Base-by-base conservation (phyloP, 306 rosid genomes). In the Coriaria nepalensis region DNA sequence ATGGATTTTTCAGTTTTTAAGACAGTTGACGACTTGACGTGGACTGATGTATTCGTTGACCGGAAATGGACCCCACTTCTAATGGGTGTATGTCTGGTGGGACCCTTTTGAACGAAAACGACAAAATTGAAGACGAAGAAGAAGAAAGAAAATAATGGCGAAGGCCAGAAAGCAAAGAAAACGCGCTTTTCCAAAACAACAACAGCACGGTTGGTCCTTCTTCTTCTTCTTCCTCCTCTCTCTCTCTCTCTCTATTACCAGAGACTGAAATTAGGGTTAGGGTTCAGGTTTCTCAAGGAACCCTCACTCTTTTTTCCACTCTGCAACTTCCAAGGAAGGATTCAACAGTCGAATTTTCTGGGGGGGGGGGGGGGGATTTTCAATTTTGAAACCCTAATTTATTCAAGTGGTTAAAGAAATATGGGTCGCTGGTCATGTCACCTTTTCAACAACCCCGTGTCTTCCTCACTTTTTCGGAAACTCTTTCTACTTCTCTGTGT, bases 361-460 rank as follows among this genome's bases (percentile, higher is more conserved):
- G 6, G 9, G 35, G 59, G 48, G 59, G 65, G 6, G 6, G 9
- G 35, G 59, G 48, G 59, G 65, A 47, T 14, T 10, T 45, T 51
- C 15, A 55, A 45, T 57, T 43, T 2, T 40, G 49, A 50, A 60
- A 6, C 7, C 7, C 10, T 53, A 62, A 50, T 64, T 52, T 39
- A 56, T 70, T 53, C 46, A 6, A 39, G 55, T 60, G 60, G 60
- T 66, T 65, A 36, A 56, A 68, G 66, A 52, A 20, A 20, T 20
- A 87, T 87, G 96, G 86, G 68, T 75, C 59, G 63, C 60, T 65
- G 72, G 55, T 67, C 69, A 70, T 68, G 75, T 60, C 65, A 15
- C 8, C 55, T 62, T 47, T 70, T 50, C 40, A 51, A 34, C 39
- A 37, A 37, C 4, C 53, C 50, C 51, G 45, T 41, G 53, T 63